phyloP scores from a whole-genome alignment of 768 basidiomycete species.

The Boletus eberwhitei region DNA sequence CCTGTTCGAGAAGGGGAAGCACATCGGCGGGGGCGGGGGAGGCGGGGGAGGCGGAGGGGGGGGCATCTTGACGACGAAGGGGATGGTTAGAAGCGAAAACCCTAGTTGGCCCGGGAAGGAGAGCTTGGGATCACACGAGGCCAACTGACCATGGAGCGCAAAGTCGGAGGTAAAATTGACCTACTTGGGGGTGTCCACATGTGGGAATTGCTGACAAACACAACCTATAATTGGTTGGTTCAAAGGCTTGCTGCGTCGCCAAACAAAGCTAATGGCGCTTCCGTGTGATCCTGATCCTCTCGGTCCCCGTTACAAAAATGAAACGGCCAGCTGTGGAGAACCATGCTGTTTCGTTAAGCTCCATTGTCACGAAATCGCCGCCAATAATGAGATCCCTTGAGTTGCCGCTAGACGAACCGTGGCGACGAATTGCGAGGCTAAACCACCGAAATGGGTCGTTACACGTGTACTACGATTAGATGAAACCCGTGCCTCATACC shows the following conservation, averaged over 20 bases:
- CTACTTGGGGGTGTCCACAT: not conserved
- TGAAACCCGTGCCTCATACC: constrained; percentile 18
- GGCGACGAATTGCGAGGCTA: constrained; percentile 5
- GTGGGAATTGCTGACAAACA: constrained; percentile 29
- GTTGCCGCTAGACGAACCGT: not conserved
- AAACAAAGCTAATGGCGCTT: constrained; percentile 7
- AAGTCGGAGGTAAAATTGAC: constrained; percentile 25
- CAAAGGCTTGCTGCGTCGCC: constrained; percentile 17
- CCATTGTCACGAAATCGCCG: constrained; percentile 4
- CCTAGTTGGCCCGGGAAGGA: constrained; percentile 15
- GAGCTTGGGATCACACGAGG: constrained; percentile 29
- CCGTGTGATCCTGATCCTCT: constrained; percentile 24
- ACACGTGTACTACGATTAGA: constrained; percentile 20
- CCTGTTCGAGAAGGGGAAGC: constrained; percentile 50
- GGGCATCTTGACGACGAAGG: constrained; percentile 38
- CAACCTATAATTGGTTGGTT: constrained; percentile 11
- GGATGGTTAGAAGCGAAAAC: constrained; percentile 17
- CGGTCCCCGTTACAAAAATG: constrained; percentile 9
- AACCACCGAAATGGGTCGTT: constrained; percentile 10
- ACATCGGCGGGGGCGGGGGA: constrained; percentile 50
- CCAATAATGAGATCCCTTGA: constrained; percentile 1
- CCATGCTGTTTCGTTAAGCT: constrained; percentile 14
- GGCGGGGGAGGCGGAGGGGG: constrained; percentile 52
- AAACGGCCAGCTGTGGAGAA: constrained; percentile 12
- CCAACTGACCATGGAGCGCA: constrained; percentile 17